phyloP scores from a whole-genome alignment of 768 basidiomycete genomes.

The Tylopilus subfusipes region DNA sequence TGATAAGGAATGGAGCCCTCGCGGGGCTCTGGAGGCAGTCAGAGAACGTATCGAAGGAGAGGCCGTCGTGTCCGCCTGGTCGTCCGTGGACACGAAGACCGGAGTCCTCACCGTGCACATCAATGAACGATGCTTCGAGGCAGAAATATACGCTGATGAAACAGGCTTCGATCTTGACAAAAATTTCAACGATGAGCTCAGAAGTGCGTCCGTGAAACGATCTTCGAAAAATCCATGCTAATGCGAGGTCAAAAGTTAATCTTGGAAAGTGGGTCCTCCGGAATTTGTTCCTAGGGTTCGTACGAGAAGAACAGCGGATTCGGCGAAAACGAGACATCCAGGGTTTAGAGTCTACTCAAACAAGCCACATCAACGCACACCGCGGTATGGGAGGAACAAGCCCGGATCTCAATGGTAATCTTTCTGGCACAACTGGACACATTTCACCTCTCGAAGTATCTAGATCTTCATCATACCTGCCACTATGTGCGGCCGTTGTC shows the following conservation, averaged over 20 bases:
- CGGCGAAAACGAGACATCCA: slow-evolving; percentile 34
- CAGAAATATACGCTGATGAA: slow-evolving; percentile 94
- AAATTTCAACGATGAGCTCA: slow-evolving; percentile 70
- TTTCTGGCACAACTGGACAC: slow-evolving; percentile 16
- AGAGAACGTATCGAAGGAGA: slow-evolving; percentile 94
- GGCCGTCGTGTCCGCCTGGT: slow-evolving; percentile 82
- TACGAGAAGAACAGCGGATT: slow-evolving; percentile 61
- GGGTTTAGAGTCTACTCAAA: slow-evolving; percentile 15
- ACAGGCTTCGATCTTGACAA: slow-evolving; percentile 63
- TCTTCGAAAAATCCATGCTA: slow-evolving; percentile 4
- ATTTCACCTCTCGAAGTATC: slow-evolving; percentile 31
- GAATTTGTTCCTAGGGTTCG: slow-evolving; percentile 79
- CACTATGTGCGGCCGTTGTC: slow-evolving; percentile 44
- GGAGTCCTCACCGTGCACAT: slow-evolving; percentile 87
- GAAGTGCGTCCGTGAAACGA: slow-evolving; percentile 51
- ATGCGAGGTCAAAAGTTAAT: slow-evolving; percentile 56
- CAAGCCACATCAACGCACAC: slow-evolving; percentile 18
- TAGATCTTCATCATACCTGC: slow-evolving; percentile 25
- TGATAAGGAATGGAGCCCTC: slow-evolving; percentile 58
- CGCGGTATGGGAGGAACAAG: slow-evolving; percentile 22
- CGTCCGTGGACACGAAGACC: slow-evolving; percentile 82
- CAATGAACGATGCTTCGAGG: slow-evolving; percentile 86
- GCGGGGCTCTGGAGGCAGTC: slow-evolving; percentile 84
- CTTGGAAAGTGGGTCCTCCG: slow-evolving; percentile 88
- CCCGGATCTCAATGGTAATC: slow-evolving; percentile 25